Conservation (phyloP, 169 alveolate species). For the Plasmodium cynomolgi region DNA sequence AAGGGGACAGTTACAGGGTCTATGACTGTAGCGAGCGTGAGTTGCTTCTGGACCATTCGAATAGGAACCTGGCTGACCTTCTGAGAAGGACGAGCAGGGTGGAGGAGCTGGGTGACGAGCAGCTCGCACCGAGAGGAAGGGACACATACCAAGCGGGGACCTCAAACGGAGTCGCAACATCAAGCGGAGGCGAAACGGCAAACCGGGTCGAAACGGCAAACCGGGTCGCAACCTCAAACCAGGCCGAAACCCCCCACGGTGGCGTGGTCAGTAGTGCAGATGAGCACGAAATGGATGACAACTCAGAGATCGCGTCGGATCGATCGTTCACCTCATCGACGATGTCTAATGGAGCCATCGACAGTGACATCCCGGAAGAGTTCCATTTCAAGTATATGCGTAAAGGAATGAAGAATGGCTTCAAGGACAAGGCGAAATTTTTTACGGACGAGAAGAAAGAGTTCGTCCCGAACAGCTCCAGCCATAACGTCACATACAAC, state of each 20-base stretch:
- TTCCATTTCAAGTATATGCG: slow-evolving; percentile 44
- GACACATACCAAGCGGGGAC: not conserved
- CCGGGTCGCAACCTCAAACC: not conserved
- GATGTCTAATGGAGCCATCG: not conserved
- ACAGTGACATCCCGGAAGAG: slow-evolving; percentile 47
- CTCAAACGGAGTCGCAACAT: not conserved
- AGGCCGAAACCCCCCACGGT: not conserved
- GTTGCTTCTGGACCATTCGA: slow-evolving; percentile 24
- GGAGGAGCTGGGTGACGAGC: not conserved
- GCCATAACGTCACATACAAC: not conserved
- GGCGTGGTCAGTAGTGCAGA: not conserved
- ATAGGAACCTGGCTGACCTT: slow-evolving; percentile 31
- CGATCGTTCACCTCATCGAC: not conserved
- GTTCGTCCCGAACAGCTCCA: not conserved
- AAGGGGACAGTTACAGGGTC: slow-evolving; percentile 14
- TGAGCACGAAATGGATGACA: not conserved
- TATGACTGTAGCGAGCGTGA: slow-evolving; percentile 46
- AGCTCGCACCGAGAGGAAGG: not conserved
- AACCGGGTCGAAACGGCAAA: not conserved
- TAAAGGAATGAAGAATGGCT: not conserved
- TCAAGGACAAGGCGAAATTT: not conserved
- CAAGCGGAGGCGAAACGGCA: too few species aligned
- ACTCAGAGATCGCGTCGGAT: not conserved
- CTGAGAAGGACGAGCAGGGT: not conserved
- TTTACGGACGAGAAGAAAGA: not conserved